Percentiles rank a stretch among this genome's conserved stretches.
Conservation (phyloP, 805 yeast genomes). For the Nakazawaea holstii region DNA sequence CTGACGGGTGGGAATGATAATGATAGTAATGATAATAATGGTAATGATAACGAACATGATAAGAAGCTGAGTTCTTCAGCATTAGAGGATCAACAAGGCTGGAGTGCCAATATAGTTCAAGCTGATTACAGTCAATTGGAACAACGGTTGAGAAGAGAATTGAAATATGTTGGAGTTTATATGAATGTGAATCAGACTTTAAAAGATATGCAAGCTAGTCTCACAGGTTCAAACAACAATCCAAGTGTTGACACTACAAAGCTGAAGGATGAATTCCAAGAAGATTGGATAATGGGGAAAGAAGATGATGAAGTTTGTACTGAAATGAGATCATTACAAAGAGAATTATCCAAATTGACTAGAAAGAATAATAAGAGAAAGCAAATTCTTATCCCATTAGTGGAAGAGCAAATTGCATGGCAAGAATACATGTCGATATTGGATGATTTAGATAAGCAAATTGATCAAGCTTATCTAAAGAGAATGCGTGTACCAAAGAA, state of each 20-base stretch:
- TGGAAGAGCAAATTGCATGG: conserved; percentile 89
- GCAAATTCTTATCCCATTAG: conserved; percentile 56
- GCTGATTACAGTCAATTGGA: conserved; percentile 79
- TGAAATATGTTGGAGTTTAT: conserved; percentile 85
- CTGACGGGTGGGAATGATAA: conserved; percentile 16
- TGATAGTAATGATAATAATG: conserved; percentile 11
- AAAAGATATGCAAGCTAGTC: conserved; percentile 26
- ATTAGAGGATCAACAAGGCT: conserved; percentile 38
- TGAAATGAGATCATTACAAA: conserved; percentile 72
- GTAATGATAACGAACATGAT: conserved; percentile 16
- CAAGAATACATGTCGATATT: conserved; percentile 87
- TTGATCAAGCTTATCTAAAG: conserved; percentile 88
- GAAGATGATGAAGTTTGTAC: conserved; percentile 94
- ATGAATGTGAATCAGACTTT: conserved; percentile 48
- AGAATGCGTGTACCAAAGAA: conserved; percentile 71
- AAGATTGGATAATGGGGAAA: conserved; percentile 72
- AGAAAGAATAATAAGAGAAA: conserved; percentile 64
- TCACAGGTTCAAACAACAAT: conserved; percentile 13
- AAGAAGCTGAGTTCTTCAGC: conserved; percentile 17
- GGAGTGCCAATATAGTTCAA: conserved; percentile 39
- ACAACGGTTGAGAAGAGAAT: conserved; percentile 80
- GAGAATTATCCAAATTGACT: conserved; percentile 55
- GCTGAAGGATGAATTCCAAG: conserved; percentile 26
- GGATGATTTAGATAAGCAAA: conserved; percentile 94
- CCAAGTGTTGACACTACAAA: conserved; percentile 15